Percentiles rank a stretch among this genome's conserved stretches.
Evolutionary conservation across 1,284 basidiomycete species (phyloP).

Genomic region (Cryptococcus sp.): DNA sequence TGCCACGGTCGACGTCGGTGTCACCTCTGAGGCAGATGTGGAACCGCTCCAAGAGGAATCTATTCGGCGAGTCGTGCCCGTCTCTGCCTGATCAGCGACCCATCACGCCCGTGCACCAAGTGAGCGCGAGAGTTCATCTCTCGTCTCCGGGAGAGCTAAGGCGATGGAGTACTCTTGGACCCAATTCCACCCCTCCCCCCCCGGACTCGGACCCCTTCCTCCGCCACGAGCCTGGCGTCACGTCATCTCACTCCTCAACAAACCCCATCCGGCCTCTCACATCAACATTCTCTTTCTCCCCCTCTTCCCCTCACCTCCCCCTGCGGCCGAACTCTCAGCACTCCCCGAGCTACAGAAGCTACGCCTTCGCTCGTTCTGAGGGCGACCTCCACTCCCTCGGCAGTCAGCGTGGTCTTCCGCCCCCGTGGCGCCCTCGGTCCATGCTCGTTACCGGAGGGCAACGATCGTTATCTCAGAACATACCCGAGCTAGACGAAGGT

Average conservation of each 20-base stretch:
- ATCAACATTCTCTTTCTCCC: background rate
- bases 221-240: background rate
- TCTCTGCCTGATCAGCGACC: background rate
- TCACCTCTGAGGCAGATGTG: constrained; percentile 19
- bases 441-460: background rate
- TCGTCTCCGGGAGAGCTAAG: background rate
- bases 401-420: constrained; percentile 4
- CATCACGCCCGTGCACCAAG: background rate
- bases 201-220: background rate
- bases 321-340: background rate
- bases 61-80: constrained; percentile 10
- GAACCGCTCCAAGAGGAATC: constrained; percentile 23
- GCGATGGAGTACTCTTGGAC: background rate
- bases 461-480: background rate
- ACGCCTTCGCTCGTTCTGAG: constrained; percentile 7
- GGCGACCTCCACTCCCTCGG: constrained; percentile 2
- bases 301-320: constrained; percentile 1
- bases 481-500: constrained; percentile 4
- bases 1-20: background rate
- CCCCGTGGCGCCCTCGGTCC: constrained; percentile 14
- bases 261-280: background rate
- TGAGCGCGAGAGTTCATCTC: background rate
- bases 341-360: background rate
- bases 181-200: background rate
- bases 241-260: background rate